Conservation (phyloP, 2,329 filamentous ascomycete genomes). For the Stagonosporopsis cucurbitacearum region DNA sequence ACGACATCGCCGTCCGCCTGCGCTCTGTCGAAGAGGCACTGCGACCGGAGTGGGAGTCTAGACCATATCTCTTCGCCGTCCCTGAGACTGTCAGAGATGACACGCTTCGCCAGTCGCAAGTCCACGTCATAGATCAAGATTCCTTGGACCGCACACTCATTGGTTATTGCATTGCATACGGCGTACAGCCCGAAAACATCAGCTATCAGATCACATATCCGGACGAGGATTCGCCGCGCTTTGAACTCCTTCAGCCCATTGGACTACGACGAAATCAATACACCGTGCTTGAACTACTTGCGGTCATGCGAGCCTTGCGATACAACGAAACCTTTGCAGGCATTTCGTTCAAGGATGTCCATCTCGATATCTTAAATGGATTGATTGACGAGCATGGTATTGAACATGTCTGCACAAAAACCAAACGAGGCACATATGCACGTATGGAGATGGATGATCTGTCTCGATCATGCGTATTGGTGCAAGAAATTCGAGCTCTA, state of each 20-base stretch:
- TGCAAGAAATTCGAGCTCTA: constrained; percentile 72
- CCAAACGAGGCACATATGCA: constrained; percentile 63
- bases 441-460: constrained; percentile 61
- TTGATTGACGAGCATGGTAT: constrained; percentile 65
- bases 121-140: constrained; percentile 65
- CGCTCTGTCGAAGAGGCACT: constrained; percentile 67
- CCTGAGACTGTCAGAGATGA: constrained; percentile 56
- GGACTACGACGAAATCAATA: constrained; percentile 61
- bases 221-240: constrained; percentile 69
- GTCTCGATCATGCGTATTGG: constrained; percentile 63
- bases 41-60: constrained; percentile 69
- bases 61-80: constrained; percentile 67
- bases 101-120: constrained; percentile 41
- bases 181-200: constrained; percentile 70
- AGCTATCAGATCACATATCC: constrained; percentile 49
- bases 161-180: constrained; percentile 73
- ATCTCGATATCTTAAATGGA: constrained; percentile 69
- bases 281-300: constrained; percentile 67
- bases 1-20: constrained; percentile 69
- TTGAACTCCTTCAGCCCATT: constrained; percentile 66
- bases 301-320: constrained; percentile 71
- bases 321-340: constrained; percentile 74
- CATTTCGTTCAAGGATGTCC: constrained; percentile 70
- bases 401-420: constrained; percentile 67
- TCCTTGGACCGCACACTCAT: constrained; percentile 71